Conservation (phyloP, 257 asterid genomes). For the Gentiana dahurica region DNA sequence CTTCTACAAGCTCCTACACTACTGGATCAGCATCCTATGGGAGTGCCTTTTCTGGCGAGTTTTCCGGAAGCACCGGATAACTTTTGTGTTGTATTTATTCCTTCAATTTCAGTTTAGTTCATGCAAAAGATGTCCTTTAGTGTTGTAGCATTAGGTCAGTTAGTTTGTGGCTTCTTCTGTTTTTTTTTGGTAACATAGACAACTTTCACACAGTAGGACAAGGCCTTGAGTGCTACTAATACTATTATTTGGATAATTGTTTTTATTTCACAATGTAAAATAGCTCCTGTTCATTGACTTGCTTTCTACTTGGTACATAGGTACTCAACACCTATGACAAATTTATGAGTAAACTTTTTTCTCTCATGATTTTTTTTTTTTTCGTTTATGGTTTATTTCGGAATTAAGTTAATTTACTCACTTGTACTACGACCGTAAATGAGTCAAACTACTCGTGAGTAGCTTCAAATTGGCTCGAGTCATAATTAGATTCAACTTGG, state of each 20-base stretch:
- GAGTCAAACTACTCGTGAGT: no score
- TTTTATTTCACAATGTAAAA: not conserved
- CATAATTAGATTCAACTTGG: no score
- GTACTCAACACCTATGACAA: no score
- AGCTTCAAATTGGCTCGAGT: no score
- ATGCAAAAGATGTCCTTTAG: slow-evolving; percentile 2
- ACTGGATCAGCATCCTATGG: slow-evolving; percentile 88
- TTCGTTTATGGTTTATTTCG: no score
- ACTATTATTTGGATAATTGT: not conserved
- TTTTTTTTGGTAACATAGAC: not conserved
- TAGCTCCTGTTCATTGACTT: not conserved
- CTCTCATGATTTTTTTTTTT: no score
- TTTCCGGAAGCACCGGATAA: slow-evolving; percentile 73
- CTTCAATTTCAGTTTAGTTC: not conserved
- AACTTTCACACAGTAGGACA: not conserved
- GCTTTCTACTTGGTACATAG: not conserved
- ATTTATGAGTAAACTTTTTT: no score
- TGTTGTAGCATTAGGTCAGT: slow-evolving; percentile 8
- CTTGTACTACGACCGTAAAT: no score
- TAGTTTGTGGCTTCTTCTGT: not conserved
- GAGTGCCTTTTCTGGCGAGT: slow-evolving; percentile 85
- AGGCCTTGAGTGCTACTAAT: not conserved
- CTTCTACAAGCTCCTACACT: slow-evolving; percentile 31
- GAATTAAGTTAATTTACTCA: no score
- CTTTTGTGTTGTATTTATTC: not conserved